A percentile compares a stretch with the other conserved stretches of the same genome.
phyloP scores from a whole-genome alignment of 176 grass and related monocot species.

The Cenchrus americanus region DNA sequence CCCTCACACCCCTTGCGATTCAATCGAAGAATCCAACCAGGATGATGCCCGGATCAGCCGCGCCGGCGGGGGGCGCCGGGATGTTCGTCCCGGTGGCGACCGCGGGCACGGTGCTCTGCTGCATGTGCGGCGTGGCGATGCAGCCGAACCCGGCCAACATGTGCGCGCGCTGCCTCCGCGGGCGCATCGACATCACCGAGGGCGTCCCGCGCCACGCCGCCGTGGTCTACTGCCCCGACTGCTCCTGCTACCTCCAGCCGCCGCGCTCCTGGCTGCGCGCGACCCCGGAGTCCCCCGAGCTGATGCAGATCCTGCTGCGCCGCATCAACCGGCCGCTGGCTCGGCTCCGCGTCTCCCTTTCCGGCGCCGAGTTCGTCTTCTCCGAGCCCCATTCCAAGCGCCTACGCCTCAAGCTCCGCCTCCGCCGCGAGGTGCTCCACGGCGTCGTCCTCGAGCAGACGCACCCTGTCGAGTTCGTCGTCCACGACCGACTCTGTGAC shows the following conservation, averaged over 20 bases:
- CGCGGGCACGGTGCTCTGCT: constrained; percentile 87
- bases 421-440: constrained; percentile 78
- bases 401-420: constrained; percentile 84
- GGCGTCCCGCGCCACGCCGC: constrained; percentile 40
- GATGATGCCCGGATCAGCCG: constrained; percentile 58
- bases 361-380: constrained; percentile 88
- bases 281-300: constrained; percentile 73
- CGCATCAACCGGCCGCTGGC: constrained; percentile 69
- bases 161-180: constrained; percentile 85
- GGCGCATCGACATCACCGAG: constrained; percentile 56
- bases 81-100: constrained; percentile 92
- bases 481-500: constrained; percentile 83
- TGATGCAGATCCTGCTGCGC: constrained; percentile 83
- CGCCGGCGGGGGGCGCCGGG: constrained; percentile 58
- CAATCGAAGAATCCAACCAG: not conserved
- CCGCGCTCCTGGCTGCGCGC: constrained; percentile 39
- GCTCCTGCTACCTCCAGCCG: constrained; percentile 37
- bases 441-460: constrained; percentile 82
- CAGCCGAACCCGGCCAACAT: constrained; percentile 90
- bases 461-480: constrained; percentile 71
- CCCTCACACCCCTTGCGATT: not conserved
- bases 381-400: constrained; percentile 98
- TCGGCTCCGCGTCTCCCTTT: constrained; percentile 64
- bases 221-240: constrained; percentile 40
- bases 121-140: constrained; percentile 88